Percentiles rank a stretch among this genome's conserved stretches.
Conservation (phyloP, 768 basidiomycete genomes). For the Russula brevipes region DNA sequence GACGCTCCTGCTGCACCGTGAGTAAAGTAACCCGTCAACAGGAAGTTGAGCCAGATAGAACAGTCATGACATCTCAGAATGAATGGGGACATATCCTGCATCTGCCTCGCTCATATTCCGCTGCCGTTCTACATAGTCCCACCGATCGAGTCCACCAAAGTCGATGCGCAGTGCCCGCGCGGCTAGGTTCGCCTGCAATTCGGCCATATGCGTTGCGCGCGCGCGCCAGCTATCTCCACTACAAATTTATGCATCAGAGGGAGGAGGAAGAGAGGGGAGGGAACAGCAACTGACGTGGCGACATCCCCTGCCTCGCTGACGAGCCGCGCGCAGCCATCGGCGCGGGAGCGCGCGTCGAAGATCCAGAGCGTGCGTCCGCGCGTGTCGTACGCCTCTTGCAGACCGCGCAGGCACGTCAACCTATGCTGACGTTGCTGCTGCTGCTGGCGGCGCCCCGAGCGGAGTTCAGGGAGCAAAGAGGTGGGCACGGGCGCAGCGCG, state of each 20-base stretch:
- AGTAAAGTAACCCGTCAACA: not conserved
- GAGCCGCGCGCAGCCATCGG: constrained; percentile 62
- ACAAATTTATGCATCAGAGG: not conserved
- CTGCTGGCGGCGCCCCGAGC: constrained; percentile 35
- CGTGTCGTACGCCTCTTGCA: constrained; percentile 62
- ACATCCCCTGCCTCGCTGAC: constrained; percentile 52
- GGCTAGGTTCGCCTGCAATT: constrained; percentile 64
- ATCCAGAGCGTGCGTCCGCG: constrained; percentile 65
- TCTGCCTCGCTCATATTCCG: constrained; percentile 59
- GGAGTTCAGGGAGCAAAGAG: constrained; percentile 27
- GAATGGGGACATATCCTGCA: not conserved
- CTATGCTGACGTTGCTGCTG: constrained; percentile 49
- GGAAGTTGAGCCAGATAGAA: too few species aligned
- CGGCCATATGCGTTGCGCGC: constrained; percentile 60
- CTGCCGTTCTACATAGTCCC: constrained; percentile 57
- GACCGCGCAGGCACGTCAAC: constrained; percentile 55
- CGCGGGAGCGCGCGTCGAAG: constrained; percentile 62
- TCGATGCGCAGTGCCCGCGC: constrained; percentile 59
- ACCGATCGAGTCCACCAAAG: constrained; percentile 72
- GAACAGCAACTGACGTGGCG: constrained; percentile 54
- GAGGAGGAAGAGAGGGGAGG: not conserved
- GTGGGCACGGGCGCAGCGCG: constrained; percentile 43
- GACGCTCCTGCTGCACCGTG: not conserved
- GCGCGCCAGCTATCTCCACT: constrained; percentile 84
- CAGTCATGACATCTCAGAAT: not conserved